Base-by-base conservation (phyloP, 1,284 basidiomycete species). In the Trametes versicolor region DNA sequence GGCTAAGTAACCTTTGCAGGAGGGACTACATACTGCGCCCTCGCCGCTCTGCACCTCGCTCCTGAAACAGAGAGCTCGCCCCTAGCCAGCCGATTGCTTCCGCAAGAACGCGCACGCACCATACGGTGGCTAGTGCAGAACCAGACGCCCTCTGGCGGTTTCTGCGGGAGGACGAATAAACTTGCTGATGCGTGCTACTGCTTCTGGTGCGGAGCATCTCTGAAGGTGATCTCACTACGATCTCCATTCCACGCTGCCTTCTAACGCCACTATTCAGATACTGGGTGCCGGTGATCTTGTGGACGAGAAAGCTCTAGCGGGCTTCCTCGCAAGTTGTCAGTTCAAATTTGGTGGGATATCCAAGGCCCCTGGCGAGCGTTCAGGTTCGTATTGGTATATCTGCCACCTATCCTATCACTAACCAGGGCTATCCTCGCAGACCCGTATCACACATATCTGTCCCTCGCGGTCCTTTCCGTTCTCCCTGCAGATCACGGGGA, bases 11-110 rank as follows among this genome's bases (percentile, higher is more conserved):
- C 9, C 10, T 9, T 43, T 13, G 21, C 67, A 94, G 95, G 96
- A 23, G 97, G 97, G 6, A 95, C 95, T 41, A 97, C 97, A 0
- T 99, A 98, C 77, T 98, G 94, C 71, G 92, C 93, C 0, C 76
- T 98, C 15, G 94, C 96, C 0, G 85, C 92, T 0, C 83, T 97
- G 3, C 76, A 85, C 36, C 83, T 98, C 47, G 84, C 80, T 3
- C 75, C 77, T 1, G 56, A 68, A 1, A 72, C 69, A 10, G 53
- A 70, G 8, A n/a, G 79, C 76, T 41, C 70, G 65, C 37, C 65
- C 57, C 37, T 63, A 53, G 70, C 48, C 63, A 60, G 49, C 51
- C 66, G 43, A 70, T 58, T 90, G 23, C 76, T 84, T 19, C 63
- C 75, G 3, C 63, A 71, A n/a, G 83, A 91, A 69, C 82, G 81